phyloP scores from a whole-genome alignment of 129 eudicot genomes.

The Chrysanthemum lavandulifolium region DNA sequence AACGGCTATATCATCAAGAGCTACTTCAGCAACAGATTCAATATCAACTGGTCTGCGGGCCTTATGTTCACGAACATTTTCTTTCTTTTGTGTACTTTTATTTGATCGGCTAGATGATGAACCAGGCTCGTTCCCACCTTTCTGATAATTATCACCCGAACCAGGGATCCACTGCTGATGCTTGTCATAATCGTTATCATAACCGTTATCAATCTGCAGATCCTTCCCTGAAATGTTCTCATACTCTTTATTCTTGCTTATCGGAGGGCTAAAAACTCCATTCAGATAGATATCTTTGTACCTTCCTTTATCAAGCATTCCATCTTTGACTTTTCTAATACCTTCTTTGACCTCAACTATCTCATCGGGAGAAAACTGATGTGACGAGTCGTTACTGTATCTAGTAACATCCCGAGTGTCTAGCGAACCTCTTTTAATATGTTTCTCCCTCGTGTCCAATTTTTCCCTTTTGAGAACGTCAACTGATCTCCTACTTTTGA shows the following conservation, averaged over 20 bases:
- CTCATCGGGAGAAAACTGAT: conserved; percentile 34
- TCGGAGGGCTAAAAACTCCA: conserved; percentile 44
- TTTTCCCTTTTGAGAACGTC: conserved; percentile 36
- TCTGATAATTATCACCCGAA: conserved; percentile 18
- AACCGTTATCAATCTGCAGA: conserved; percentile 31
- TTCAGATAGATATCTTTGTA: conserved; percentile 57
- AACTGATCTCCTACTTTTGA: conserved; percentile 33
- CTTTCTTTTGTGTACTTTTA: conserved; percentile 33
- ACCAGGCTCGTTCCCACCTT: conserved; percentile 32
- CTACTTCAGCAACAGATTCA: conserved; percentile 46
- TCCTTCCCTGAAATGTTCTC: conserved; percentile 32
- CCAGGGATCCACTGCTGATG: no score
- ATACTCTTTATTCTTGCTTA: conserved; percentile 27
- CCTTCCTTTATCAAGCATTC: conserved; percentile 30
- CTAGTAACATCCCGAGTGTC: conserved; percentile 25
- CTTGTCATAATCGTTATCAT: conserved; percentile 9
- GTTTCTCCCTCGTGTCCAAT: conserved; percentile 24
- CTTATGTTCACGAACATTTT: conserved; percentile 34
- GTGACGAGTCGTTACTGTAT: conserved; percentile 32
- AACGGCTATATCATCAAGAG: conserved; percentile 77
- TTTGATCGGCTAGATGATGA: conserved; percentile 34
- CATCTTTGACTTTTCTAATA: conserved; percentile 36
- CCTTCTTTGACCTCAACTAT: conserved; percentile 46
- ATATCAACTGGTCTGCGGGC: conserved; percentile 38
- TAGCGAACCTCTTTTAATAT: conserved; percentile 25